phyloP scores from a whole-genome alignment of 805 yeast genomes.

The Kregervanrija pseudodelftensis region DNA sequence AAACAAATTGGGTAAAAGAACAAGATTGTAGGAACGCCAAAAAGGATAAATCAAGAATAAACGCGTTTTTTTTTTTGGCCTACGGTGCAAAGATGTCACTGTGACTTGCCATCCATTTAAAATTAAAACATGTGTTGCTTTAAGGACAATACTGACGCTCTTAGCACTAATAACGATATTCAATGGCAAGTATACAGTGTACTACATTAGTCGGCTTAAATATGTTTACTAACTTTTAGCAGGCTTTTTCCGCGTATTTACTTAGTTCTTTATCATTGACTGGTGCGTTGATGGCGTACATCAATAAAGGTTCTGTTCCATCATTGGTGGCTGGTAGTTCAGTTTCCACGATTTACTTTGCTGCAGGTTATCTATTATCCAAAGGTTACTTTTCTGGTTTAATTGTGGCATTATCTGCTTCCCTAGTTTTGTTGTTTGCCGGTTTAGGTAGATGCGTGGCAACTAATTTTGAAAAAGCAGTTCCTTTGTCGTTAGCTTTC shows the following conservation, averaged over 20 bases:
- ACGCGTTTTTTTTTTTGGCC: no score
- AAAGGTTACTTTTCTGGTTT: constrained; percentile 74
- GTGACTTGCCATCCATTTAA: not conserved
- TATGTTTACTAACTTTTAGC: no score
- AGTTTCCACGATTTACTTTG: constrained; percentile 53
- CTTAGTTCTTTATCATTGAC: constrained; percentile 19
- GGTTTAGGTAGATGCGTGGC: constrained; percentile 59
- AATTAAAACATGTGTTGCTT: not conserved
- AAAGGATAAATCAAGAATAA: not conserved
- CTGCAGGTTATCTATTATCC: constrained; percentile 67
- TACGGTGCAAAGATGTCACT: no score
- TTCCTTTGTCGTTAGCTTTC: constrained; percentile 59
- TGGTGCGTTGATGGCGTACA: constrained; percentile 29
- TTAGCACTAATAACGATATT: no score
- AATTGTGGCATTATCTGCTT: constrained; percentile 70
- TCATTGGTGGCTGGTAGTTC: constrained; percentile 72
- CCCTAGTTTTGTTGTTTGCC: constrained; percentile 58
- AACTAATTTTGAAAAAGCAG: constrained; percentile 54
- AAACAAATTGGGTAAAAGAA: no score
- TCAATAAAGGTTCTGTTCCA: constrained; percentile 65
- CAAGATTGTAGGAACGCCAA: not conserved
- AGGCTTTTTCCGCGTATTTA: constrained; percentile 7
- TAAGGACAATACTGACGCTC: not conserved
- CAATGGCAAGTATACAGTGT: no score
- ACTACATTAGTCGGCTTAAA: no score